A percentile compares a stretch with the other conserved stretches of the same genome.
These are phyloP conservation scores for Yamadazyma blattariae DNA, from an alignment of 1,139 yeast genomes.

Conservation along the genomic window DNA sequence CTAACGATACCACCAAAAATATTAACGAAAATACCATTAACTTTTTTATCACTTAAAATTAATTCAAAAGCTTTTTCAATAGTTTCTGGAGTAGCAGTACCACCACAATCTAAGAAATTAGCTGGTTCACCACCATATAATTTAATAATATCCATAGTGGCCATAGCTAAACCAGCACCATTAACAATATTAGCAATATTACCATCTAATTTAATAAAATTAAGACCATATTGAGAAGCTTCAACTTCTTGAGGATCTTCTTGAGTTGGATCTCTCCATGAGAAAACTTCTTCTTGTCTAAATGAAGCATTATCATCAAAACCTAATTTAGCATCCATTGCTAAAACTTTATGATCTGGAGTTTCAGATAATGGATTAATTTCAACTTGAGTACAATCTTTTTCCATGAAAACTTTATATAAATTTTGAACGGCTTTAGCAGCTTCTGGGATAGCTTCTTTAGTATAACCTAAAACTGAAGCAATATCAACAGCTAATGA, in stretches of 20 bases:
- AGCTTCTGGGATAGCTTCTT: constrained; percentile 79
- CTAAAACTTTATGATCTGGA: constrained; percentile 82
- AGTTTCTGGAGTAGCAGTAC: constrained; percentile 99
- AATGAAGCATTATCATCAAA: constrained; percentile 95
- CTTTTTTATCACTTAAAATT: constrained; percentile 85
- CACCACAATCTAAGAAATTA: constrained; percentile 99
- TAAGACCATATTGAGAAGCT: constrained; percentile 86
- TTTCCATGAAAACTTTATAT: constrained; percentile 83
- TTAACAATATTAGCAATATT: constrained; percentile 97
- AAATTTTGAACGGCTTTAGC: constrained; percentile 84
- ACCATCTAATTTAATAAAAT: constrained; percentile 97
- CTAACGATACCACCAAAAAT: constrained; percentile 99
- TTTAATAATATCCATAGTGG: constrained; percentile 99
- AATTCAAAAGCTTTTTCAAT: constrained; percentile 95
- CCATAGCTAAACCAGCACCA: constrained; percentile 99
- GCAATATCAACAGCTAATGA: constrained; percentile 77
- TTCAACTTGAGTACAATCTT: constrained; percentile 97
- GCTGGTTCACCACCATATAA: constrained; percentile 99
- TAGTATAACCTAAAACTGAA: constrained; percentile 74
- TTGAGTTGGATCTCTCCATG: constrained; percentile 96
- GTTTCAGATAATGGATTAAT: constrained; percentile 98
- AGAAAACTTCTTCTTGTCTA: constrained; percentile 93
- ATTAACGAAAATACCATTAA: constrained; percentile 95
- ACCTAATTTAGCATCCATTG: constrained; percentile 99
- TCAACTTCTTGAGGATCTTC: constrained; percentile 97